Evolutionary conservation across 495 filamentous ascomycete genomes (phyloP).

Genomic region (Bryoglossum gracile): DNA sequence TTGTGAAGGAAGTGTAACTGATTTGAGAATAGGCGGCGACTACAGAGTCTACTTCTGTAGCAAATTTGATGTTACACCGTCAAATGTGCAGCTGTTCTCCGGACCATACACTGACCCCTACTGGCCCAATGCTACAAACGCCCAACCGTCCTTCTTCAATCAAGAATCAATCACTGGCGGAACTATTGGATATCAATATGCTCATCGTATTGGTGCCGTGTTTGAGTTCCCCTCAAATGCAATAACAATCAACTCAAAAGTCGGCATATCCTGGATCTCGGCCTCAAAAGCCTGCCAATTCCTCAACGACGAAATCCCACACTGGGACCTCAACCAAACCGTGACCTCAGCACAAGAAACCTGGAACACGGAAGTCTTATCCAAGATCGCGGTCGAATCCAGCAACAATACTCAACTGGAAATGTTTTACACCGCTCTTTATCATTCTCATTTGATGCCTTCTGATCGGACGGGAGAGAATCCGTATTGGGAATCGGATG

Average conservation of each 20-base stretch:
- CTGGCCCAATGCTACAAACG: constrained; percentile 1
- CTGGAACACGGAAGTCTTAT: constrained; percentile 4
- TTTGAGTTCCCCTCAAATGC: neutral
- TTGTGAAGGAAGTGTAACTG: no score
- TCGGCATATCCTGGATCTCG: constrained; percentile 6
- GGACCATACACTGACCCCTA: constrained; percentile 30
- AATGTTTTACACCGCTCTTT: constrained; percentile 26
- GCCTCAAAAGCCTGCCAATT: constrained; percentile 3
- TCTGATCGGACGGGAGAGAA: constrained; percentile 77
- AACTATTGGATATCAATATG: neutral
- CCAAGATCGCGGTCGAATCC: neutral
- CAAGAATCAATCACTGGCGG: neutral
- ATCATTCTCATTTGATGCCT: constrained; percentile 63
- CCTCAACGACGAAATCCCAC: neutral
- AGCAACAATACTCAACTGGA: neutral
- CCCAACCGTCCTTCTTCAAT: constrained; percentile 6
- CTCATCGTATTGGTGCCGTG: neutral
- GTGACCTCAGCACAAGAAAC: neutral
- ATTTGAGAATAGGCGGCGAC: constrained; percentile 28
- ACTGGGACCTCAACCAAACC: neutral
- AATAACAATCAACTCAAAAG: constrained; percentile 1
- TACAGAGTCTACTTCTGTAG: constrained; percentile 53
- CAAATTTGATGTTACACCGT: constrained; percentile 35
- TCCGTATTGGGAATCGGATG: constrained; percentile 58
- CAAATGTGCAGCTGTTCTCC: constrained; percentile 31